Base-by-base conservation (phyloP, 129 eudicot genomes). In the Calendula officinalis region DNA sequence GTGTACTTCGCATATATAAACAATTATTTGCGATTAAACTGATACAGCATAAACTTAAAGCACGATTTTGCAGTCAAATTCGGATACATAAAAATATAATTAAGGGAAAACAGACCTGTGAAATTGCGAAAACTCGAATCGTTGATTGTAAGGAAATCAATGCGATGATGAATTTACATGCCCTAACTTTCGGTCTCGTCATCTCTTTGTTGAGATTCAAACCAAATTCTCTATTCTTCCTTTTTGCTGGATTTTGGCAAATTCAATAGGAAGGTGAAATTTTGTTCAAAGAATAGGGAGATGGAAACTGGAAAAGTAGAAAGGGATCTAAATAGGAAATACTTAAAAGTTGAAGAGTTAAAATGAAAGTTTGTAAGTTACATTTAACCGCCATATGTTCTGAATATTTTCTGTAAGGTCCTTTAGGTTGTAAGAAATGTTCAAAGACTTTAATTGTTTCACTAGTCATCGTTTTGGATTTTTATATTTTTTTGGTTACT, bases 231-330 rank as follows among this genome's bases (percentile, higher is more conserved):
- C 36, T 49, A 3, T 40, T 22, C 30, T 52, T 43, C 11, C 10
- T 44, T 37, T 30, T 8, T 16, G 66, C 71, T 73, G 72, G 78
- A 56, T 64, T 73, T 73, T 65, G 55, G 67, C 52, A 63, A 46
- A 43, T 63, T 63, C 50, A 54, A 64, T 27, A 53, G 71, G 70
- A 42, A 44, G 77, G 46, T 51, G 59, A 52, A 52, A 38, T 3
- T 41, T 15, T 41, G 50, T 60, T 39, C 9, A 36, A 58, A 38
- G 36, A 0, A 56, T 5, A 33, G 10, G 37, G 46, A 40, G 52
- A 45, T 27, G 35, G 48, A 68, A 33, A 38, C 30, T 65, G 70
- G 56, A 33, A 68, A 32, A 9, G 30, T 22, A 22, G 30, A 22
- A 22, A 22, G 30, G 30, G 1, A 2, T 22, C 30, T 22, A 22